Evolutionary conservation across 2,329 filamentous ascomycete genomes (phyloP).

Genomic region (Penicillium sp.): DNA sequence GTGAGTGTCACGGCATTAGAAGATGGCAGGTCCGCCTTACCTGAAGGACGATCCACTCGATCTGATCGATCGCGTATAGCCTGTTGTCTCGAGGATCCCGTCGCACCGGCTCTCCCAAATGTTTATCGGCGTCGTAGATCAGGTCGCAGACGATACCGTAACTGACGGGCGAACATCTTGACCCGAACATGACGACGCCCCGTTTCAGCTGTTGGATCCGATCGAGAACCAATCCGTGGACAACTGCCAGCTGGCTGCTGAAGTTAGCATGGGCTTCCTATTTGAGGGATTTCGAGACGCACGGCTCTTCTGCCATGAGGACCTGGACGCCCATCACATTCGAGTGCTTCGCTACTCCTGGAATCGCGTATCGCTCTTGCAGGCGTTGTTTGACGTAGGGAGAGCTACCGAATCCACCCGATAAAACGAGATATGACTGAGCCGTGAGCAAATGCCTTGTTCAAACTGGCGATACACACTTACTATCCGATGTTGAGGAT

Average conservation of each 20-base stretch:
- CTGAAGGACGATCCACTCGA: constrained; percentile 43
- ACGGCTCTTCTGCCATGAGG: constrained; percentile 40
- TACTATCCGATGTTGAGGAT: constrained; percentile 35
- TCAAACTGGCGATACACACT: neutral
- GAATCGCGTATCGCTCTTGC: constrained; percentile 27
- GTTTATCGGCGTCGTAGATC: constrained; percentile 35
- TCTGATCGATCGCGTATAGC: constrained; percentile 38
- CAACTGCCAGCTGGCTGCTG: constrained; percentile 38
- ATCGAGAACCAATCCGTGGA: constrained; percentile 41
- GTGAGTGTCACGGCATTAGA: neutral
- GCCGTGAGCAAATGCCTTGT: neutral
- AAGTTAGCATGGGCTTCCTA: neutral
- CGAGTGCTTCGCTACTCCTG: constrained; percentile 19
- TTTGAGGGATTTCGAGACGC: constrained; percentile 7
- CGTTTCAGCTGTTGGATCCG: constrained; percentile 37
- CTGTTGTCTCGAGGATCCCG: constrained; percentile 38
- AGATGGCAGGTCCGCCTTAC: constrained; percentile 18
- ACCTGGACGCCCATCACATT: constrained; percentile 32
- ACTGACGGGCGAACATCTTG: constrained; percentile 39
- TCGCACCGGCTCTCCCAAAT: constrained; percentile 33
- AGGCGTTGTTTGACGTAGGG: constrained; percentile 36
- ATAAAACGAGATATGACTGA: constrained; percentile 37
- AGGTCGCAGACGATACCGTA: constrained; percentile 43
- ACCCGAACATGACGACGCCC: constrained; percentile 33
- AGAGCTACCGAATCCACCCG: constrained; percentile 41